Evolutionary conservation across 257 asterid genomes (phyloP).

Genomic region (Verbena officinalis): DNA sequence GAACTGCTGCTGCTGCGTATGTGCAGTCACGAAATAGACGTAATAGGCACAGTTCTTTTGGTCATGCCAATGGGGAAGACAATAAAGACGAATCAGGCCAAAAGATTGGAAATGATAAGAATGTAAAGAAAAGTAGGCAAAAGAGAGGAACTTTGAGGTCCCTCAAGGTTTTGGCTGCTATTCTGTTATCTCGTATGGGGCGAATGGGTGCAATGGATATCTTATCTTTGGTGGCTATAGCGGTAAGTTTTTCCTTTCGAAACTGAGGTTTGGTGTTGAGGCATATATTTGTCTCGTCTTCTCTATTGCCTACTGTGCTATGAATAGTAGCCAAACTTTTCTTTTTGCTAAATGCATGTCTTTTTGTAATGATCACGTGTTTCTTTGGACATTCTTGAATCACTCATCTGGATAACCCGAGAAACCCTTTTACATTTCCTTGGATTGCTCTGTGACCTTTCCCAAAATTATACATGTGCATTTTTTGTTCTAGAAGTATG

Average conservation of each 20-base stretch:
- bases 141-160: slow-evolving; percentile 86
- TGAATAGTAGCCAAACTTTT: slow-evolving; percentile 1
- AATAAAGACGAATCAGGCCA: slow-evolving; percentile 42
- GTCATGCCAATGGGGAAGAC: slow-evolving; percentile 54
- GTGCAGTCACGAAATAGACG: slow-evolving; percentile 60
- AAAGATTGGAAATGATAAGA: slow-evolving; percentile 49
- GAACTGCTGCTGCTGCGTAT: slow-evolving; percentile 84
- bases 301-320: slow-evolving; percentile 16
- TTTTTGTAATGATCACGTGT: not conserved
- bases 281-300: slow-evolving; percentile 21
- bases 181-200: slow-evolving; percentile 88
- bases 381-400: not conserved
- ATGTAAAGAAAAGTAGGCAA: slow-evolving; percentile 71
- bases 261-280: slow-evolving; percentile 16
- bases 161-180: slow-evolving; percentile 85
- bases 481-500: not conserved
- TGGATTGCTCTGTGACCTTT: slow-evolving; percentile 13
- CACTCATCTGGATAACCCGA: not conserved
- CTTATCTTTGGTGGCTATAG: slow-evolving; percentile 79
- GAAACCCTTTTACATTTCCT: not conserved
- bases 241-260: slow-evolving; percentile 61
- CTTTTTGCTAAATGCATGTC: not conserved
- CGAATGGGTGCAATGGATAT: slow-evolving; percentile 73
- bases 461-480: not conserved
- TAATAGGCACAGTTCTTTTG: slow-evolving; percentile 42